phyloP scores from a whole-genome alignment of 169 alveolate species.

The Babesia microti region DNA sequence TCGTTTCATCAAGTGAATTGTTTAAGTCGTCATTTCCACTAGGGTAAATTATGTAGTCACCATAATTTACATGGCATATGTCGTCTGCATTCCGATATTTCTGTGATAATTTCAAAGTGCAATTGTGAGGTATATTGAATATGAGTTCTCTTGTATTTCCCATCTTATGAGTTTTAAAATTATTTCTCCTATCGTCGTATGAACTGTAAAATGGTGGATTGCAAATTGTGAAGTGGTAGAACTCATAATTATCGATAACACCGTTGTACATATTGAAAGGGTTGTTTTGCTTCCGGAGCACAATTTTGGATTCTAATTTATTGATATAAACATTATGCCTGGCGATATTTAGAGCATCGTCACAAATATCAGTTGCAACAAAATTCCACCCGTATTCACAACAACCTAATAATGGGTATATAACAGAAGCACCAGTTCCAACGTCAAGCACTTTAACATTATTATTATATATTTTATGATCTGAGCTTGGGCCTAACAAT shows the following conservation, averaged over 20 bases:
- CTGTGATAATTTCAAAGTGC: conserved; percentile 6
- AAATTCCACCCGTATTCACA: conserved; percentile 53
- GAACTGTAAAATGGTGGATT: conserved; percentile 40
- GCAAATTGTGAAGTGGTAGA: conserved; percentile 31
- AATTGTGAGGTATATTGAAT: conserved; percentile 2
- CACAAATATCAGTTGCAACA: conserved; percentile 39
- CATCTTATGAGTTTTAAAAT: conserved; percentile 12
- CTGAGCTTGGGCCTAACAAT: not conserved
- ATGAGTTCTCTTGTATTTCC: conserved; percentile 29
- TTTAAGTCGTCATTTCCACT: too few relatives aligned
- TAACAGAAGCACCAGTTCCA: conserved; percentile 63
- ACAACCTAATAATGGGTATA: conserved; percentile 55
- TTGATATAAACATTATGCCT: conserved; percentile 24
- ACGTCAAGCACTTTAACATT: conserved; percentile 49
- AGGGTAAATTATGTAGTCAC: too few relatives aligned
- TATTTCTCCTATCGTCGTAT: conserved; percentile 20
- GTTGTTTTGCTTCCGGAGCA: conserved; percentile 16
- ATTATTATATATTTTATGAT: conserved; percentile 13
- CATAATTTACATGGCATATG: conserved; percentile 19
- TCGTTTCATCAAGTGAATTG: conserved; percentile 5
- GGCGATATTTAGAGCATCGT: conserved; percentile 28
- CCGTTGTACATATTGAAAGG: conserved; percentile 23
- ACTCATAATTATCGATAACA: conserved; percentile 17
- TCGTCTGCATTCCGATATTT: conserved; percentile 2
- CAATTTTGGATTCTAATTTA: conserved; percentile 3